phyloP scores from a whole-genome alignment of 1,284 basidiomycete genomes.

The Grifola frondosa region DNA sequence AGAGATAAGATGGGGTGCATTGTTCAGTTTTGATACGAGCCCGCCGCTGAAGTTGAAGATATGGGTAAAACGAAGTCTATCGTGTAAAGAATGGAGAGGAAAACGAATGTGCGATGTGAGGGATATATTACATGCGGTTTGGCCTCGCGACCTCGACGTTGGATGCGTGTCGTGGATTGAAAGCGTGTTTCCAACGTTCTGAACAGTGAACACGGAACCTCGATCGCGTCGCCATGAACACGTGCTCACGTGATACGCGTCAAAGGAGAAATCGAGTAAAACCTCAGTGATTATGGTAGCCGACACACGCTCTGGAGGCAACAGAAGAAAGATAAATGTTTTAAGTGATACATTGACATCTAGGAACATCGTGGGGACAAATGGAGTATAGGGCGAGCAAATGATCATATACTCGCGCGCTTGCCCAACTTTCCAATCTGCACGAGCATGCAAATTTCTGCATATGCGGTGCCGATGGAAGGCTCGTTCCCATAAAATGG shows the following conservation, averaged over 20 bases:
- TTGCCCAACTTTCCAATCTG: constrained; percentile 7
- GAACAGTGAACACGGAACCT: not conserved
- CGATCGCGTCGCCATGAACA: constrained; percentile 12
- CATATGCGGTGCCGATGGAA: constrained; percentile 13
- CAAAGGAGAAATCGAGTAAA: too few relatives aligned
- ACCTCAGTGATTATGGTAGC: too few relatives aligned
- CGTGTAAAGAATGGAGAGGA: not conserved
- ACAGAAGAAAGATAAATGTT: too few relatives aligned
- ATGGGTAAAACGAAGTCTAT: too few relatives aligned
- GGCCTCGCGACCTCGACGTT: constrained; percentile 2
- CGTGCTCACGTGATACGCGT: constrained; percentile 25
- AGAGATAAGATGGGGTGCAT: constrained; percentile 16
- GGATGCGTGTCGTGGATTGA: constrained; percentile 7
- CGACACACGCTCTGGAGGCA: too few relatives aligned
- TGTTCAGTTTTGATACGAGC: too few relatives aligned
- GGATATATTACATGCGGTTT: constrained; percentile 2
- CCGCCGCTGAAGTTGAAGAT: too few relatives aligned
- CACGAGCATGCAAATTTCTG: constrained; percentile 12
- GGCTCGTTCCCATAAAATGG: constrained; percentile 15
- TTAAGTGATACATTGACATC: too few relatives aligned
- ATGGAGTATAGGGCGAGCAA: too few relatives aligned
- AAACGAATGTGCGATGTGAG: constrained; percentile 1
- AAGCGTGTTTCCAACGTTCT: constrained; percentile 7
- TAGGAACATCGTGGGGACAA: too few relatives aligned
- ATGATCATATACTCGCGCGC: too few relatives aligned